phyloP scores from a whole-genome alignment of 371 early-diverging fungal genomes.

The Actinomortierella wolfii region DNA sequence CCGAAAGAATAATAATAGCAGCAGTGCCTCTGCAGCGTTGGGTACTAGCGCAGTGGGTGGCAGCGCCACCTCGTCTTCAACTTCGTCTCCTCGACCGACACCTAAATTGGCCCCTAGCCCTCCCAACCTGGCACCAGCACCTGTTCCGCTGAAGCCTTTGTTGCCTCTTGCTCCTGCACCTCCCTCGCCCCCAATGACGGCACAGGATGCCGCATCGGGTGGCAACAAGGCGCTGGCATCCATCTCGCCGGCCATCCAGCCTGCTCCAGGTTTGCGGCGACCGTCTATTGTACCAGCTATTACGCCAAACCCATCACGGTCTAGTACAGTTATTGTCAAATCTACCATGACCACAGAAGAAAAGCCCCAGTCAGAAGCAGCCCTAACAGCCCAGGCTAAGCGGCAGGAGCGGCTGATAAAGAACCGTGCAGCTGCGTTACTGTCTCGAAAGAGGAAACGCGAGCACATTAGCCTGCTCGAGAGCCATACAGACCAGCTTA shows the following conservation, averaged over 20 bases:
- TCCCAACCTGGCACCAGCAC: conserved; percentile 13
- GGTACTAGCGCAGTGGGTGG: neutral
- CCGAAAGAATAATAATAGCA: neutral
- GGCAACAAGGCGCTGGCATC: conserved; percentile 34
- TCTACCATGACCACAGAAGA: conserved; percentile 37
- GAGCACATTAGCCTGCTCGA: conserved; percentile 84
- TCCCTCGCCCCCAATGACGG: conserved; percentile 40
- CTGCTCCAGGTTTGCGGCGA: conserved; percentile 13
- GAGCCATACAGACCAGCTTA: conserved; percentile 63
- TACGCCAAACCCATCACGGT: conserved; percentile 22
- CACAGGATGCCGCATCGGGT: conserved; percentile 18
- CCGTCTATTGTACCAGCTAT: conserved; percentile 40
- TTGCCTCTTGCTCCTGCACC: conserved; percentile 24
- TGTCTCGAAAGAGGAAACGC: conserved; percentile 87
- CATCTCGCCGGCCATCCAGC: conserved; percentile 33
- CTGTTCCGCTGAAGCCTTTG: conserved; percentile 20
- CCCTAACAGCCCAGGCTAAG: conserved; percentile 54
- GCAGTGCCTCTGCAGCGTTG: neutral
- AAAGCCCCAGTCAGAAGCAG: conserved; percentile 44
- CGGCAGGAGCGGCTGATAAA: conserved; percentile 88
- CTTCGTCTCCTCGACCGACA: conserved; percentile 13
- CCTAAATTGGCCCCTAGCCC: conserved; percentile 3
- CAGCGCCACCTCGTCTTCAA: conserved; percentile 29
- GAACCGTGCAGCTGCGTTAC: conserved; percentile 89
- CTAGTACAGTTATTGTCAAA: conserved; percentile 35